These are phyloP conservation scores for Curvularia hawaiiensis DNA, from an alignment of 2,329 filamentous ascomycete genomes.

Conservation along the genomic window DNA sequence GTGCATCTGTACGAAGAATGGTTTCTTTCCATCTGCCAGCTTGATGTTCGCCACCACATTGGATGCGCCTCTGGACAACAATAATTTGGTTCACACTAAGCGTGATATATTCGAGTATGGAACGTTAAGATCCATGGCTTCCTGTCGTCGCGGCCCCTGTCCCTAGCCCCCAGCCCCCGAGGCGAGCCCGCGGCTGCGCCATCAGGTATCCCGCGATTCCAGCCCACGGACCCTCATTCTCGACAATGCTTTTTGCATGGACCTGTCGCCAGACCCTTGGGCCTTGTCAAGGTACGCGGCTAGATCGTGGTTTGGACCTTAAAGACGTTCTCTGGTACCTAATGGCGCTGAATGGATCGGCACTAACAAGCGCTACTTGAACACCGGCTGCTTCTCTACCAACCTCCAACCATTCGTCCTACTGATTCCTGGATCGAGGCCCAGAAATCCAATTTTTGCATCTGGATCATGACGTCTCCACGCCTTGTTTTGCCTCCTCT, in stretches of 20 bases:
- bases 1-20: neutral
- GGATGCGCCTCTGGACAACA: neutral
- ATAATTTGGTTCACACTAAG: neutral
- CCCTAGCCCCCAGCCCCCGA: neutral
- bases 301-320: neutral
- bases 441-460: neutral
- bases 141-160: neutral
- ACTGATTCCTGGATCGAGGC: neutral
- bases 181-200: neutral
- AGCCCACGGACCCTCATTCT: neutral
- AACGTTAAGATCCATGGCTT: neutral
- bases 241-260: neutral
- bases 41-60: neutral
- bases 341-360: neutral
- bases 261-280: neutral
- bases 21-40: neutral
- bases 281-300: neutral
- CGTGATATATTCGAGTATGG: neutral
- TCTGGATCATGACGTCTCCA: constrained; percentile 6
- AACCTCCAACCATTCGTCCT: neutral
- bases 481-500: constrained; percentile 3
- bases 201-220: neutral
- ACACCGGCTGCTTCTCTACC: constrained; percentile 7
- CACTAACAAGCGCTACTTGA: constrained; percentile 6
- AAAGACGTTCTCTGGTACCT: neutral